Evolutionary conservation across 495 filamentous ascomycete genomes (phyloP).

Genomic region (Hamigera avellanea): DNA sequence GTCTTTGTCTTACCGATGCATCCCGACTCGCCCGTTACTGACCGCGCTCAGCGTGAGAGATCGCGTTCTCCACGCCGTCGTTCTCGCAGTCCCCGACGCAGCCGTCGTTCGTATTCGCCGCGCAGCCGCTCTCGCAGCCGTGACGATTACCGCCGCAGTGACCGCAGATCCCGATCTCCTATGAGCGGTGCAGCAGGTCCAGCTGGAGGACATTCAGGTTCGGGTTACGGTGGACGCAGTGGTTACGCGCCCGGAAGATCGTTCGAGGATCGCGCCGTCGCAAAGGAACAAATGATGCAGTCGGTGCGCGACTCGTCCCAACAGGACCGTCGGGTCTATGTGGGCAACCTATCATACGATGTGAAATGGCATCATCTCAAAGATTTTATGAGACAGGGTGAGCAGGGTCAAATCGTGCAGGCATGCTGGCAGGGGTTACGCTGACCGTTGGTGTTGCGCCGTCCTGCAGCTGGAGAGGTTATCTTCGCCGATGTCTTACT

Average conservation of each 20-base stretch:
- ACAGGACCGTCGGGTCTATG: slow-evolving; percentile 98
- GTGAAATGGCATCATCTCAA: slow-evolving; percentile 99
- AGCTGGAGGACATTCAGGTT: slow-evolving; percentile 53
- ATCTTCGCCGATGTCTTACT: slow-evolving; percentile 98
- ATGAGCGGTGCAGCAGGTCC: slow-evolving; percentile 64
- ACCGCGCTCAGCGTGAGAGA: slow-evolving; percentile 71
- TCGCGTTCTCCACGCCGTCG: slow-evolving; percentile 88
- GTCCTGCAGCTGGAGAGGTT: slow-evolving; percentile 81
- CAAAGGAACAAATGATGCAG: slow-evolving; percentile 93
- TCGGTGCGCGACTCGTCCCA: slow-evolving; percentile 86
- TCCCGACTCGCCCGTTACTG: slow-evolving; percentile 24
- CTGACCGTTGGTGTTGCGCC: slow-evolving; percentile 10
- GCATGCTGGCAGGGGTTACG: slow-evolving; percentile 7
- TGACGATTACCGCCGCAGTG: slow-evolving; percentile 75
- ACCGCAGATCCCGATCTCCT: slow-evolving; percentile 73
- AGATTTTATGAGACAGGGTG: slow-evolving; percentile 99
- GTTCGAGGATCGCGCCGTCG: slow-evolving; percentile 72
- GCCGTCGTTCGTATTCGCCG: slow-evolving; percentile 82
- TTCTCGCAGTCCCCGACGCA: slow-evolving; percentile 62
- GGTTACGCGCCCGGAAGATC: slow-evolving; percentile 53
- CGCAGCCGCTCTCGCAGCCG: slow-evolving; percentile 87
- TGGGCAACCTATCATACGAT: slow-evolving; percentile 97
- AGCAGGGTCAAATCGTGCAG: slow-evolving; percentile 31
- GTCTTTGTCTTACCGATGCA: slow-evolving; percentile 19
- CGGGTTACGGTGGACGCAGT: slow-evolving; percentile 45